Conservation (phyloP, 805 yeast species). For the Hanseniaspora hatyaiensis region DNA sequence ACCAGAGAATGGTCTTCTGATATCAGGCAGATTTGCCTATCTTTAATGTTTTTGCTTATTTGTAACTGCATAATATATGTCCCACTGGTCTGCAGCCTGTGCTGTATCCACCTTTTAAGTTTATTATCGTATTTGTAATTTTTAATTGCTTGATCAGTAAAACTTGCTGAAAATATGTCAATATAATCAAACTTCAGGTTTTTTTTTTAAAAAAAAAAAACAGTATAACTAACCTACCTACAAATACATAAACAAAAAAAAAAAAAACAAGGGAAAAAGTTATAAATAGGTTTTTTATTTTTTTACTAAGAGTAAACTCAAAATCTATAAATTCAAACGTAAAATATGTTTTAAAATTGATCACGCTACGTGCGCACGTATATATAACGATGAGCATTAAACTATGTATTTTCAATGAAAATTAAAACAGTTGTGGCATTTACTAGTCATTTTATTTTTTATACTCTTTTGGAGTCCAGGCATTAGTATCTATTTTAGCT, state of each 20-base stretch:
- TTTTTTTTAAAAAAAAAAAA: background rate
- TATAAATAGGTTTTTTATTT: background rate
- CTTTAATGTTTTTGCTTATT: conserved; percentile 41
- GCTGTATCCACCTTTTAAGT: no score
- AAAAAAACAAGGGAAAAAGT: background rate
- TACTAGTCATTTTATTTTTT: conserved; percentile 16
- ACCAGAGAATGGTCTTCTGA: conserved; percentile 49
- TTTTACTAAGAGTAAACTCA: background rate
- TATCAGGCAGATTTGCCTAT: conserved; percentile 59
- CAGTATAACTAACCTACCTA: no score
- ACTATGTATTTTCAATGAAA: no score
- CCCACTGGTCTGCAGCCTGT: background rate
- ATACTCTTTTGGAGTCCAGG: conserved; percentile 21
- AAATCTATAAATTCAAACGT: background rate
- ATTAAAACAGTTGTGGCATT: background rate
- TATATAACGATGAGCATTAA: no score
- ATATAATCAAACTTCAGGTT: background rate
- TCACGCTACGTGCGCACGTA: no score
- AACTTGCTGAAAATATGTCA: no score
- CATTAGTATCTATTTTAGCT: conserved; percentile 21
- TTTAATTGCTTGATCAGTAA: no score
- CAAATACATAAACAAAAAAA: background rate
- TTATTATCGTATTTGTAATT: no score
- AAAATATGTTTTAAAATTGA: no score
- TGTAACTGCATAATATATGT: background rate